These are phyloP conservation scores for Salix purpurea DNA, from an alignment of 345 rosid genomes.

Conservation along the genomic window DNA sequence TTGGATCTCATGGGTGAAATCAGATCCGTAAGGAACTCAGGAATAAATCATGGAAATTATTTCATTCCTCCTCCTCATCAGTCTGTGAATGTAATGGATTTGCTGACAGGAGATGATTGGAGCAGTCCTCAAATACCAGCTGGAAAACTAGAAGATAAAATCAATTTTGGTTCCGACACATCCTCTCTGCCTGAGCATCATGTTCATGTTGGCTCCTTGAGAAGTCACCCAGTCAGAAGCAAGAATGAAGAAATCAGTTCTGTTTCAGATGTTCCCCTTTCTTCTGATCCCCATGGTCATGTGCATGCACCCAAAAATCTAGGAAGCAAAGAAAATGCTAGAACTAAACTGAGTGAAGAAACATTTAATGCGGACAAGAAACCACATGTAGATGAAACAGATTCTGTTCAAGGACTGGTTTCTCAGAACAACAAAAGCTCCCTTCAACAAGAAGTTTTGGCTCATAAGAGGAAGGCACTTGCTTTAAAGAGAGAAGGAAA, in stretches of 20 bases:
- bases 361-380: constrained; percentile 17
- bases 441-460: constrained; percentile 56
- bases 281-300: neutral
- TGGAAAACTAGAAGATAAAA: constrained; percentile 30
- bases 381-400: constrained; percentile 15
- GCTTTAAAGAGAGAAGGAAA: constrained; percentile 81
- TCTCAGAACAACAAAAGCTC: constrained; percentile 37
- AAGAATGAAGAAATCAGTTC: neutral
- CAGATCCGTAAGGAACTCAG: constrained; percentile 11
- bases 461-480: constrained; percentile 71
- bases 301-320: neutral
- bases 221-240: neutral
- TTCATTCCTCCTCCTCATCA: constrained; percentile 23
- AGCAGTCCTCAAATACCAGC: constrained; percentile 21
- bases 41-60: constrained; percentile 10
- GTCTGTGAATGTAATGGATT: constrained; percentile 34
- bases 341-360: constrained; percentile 18
- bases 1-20: constrained; percentile 24
- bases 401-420: constrained; percentile 23
- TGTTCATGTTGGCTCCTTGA: constrained; percentile 8
- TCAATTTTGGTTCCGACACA: constrained; percentile 16
- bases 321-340: constrained; percentile 1
- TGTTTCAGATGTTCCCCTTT: neutral
- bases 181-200: constrained; percentile 13
- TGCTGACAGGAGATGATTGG: constrained; percentile 42